phyloP scores from a whole-genome alignment of 257 asterid species.

The Gentiana straminea region DNA sequence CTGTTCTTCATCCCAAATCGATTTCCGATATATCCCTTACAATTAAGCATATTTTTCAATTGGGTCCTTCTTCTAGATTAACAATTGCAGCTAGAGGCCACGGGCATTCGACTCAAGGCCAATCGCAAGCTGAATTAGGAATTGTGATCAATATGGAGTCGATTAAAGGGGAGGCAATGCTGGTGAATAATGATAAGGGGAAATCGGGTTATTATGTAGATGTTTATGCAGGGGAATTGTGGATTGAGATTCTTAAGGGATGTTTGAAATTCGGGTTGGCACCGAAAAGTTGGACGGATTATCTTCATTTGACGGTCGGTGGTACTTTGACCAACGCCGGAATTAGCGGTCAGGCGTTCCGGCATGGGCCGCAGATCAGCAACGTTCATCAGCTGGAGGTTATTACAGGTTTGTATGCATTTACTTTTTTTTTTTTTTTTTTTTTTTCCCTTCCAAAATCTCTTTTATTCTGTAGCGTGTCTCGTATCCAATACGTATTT shows the following conservation, averaged over 20 bases:
- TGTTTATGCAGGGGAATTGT: conserved; percentile 67
- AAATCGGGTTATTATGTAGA: conserved; percentile 51
- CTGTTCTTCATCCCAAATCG: conserved; percentile 66
- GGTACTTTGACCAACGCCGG: conserved; percentile 93
- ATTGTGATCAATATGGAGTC: conserved; percentile 72
- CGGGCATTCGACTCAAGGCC: conserved; percentile 74
- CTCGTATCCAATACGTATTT: no score
- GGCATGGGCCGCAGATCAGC: conserved; percentile 91
- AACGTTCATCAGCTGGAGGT: conserved; percentile 84
- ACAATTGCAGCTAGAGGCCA: conserved; percentile 79
- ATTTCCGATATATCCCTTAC: conserved; percentile 58
- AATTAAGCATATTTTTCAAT: conserved; percentile 58
- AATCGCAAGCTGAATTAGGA: conserved; percentile 66
- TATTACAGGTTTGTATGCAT: conserved; percentile 62
- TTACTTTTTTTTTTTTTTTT: no score
- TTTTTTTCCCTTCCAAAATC: no score
- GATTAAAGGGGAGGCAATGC: conserved; percentile 37
- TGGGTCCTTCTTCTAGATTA: conserved; percentile 54
- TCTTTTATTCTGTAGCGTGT: no score
- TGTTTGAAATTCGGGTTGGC: conserved; percentile 61
- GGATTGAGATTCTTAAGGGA: conserved; percentile 68
- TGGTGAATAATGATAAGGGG: conserved; percentile 33
- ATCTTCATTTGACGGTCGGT: conserved; percentile 77
- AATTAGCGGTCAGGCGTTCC: conserved; percentile 89
- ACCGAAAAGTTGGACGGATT: conserved; percentile 93